phyloP scores from a whole-genome alignment of 176 grass and related monocot species.

The Musa schizocarpa region DNA sequence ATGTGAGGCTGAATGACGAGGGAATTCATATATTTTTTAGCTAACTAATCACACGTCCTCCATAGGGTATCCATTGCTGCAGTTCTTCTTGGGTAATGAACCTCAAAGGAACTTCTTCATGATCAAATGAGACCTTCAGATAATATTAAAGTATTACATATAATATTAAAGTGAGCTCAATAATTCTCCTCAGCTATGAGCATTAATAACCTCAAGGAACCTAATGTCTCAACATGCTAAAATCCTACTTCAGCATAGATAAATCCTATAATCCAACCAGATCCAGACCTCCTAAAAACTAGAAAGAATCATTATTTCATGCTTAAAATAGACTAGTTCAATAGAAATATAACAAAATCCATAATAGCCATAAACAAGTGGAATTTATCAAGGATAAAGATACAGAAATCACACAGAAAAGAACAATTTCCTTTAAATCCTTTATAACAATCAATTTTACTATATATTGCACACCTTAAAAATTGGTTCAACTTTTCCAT shows the following conservation, averaged over 20 bases:
- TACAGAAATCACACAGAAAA: neutral
- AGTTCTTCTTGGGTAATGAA: too few relatives aligned
- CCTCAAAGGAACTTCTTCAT: neutral
- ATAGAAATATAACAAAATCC: neutral
- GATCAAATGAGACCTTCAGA: neutral
- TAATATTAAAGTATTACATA: neutral
- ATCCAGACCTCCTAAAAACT: neutral
- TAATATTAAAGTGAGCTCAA: neutral
- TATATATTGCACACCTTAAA: slow-evolving; percentile 54
- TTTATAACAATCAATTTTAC: neutral
- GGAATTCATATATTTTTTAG: too few relatives aligned
- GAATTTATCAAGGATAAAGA: neutral
- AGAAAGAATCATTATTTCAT: neutral
- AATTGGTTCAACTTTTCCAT: slow-evolving; percentile 92
- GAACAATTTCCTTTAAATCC: neutral
- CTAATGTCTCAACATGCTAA: neutral
- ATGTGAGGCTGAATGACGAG: too few relatives aligned
- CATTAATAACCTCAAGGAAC: neutral
- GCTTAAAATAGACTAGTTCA: neutral
- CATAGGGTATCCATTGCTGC: too few relatives aligned
- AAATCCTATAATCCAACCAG: neutral
- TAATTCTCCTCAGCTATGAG: neutral
- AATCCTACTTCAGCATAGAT: neutral
- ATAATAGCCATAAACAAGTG: neutral
- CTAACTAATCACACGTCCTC: too few relatives aligned